Evolutionary conservation across 441 rosid genomes (phyloP).

Genomic region (Rhodomyrtus psidioides): DNA sequence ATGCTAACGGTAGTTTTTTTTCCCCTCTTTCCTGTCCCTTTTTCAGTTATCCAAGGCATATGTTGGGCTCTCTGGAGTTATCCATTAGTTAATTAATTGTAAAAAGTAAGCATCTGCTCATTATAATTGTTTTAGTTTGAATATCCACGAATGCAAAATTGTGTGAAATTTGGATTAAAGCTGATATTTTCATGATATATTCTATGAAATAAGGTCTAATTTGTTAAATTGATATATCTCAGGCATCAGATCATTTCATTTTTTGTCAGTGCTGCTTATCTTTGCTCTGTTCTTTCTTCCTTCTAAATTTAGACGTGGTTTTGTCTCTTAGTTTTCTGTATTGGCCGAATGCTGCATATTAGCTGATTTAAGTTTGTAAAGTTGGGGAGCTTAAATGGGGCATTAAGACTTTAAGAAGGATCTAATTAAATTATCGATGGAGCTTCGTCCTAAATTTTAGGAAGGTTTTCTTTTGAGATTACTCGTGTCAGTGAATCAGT

Average conservation of each 20-base stretch:
- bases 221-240: background rate
- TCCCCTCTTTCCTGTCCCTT: background rate
- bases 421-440: background rate
- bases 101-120: background rate
- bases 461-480: background rate
- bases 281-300: background rate
- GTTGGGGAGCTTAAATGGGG: background rate
- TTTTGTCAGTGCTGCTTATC: background rate
- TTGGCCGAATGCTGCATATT: background rate
- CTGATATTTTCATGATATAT: background rate
- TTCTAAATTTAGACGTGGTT: background rate
- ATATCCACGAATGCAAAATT: background rate
- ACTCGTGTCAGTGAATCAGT: background rate
- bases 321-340: background rate
- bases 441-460: background rate
- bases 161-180: background rate
- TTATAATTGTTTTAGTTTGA: background rate
- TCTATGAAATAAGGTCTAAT: background rate
- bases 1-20: conserved; percentile 54
- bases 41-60: background rate
- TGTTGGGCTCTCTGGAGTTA: background rate
- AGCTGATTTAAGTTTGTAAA: background rate
- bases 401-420: background rate
- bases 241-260: background rate
- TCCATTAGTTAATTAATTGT: background rate